phyloP scores from a whole-genome alignment of 371 early-diverging fungal genomes.

The Syncephalastrum sp. region DNA sequence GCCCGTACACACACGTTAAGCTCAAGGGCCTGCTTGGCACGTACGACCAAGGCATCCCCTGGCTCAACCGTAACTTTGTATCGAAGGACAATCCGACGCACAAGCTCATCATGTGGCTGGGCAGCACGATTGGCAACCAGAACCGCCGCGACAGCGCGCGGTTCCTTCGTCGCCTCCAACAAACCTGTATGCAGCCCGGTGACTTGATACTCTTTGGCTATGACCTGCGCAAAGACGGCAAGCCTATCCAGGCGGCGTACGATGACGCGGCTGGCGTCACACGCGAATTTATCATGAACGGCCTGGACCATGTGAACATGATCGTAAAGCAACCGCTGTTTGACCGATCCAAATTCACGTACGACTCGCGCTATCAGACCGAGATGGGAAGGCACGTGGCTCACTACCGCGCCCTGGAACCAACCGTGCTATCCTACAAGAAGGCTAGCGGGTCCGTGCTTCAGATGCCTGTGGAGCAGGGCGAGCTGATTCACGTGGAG shows the following conservation, averaged over 20 bases:
- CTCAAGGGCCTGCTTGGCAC: slow-evolving; percentile 86
- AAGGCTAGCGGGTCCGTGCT: slow-evolving; percentile 21
- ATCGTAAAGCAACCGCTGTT: slow-evolving; percentile 63
- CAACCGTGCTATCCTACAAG: slow-evolving; percentile 49
- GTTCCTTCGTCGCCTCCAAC: slow-evolving; percentile 39
- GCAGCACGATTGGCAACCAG: slow-evolving; percentile 86
- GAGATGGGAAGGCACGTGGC: slow-evolving; percentile 80
- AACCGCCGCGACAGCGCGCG: slow-evolving; percentile 57
- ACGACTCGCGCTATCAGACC: slow-evolving; percentile 72
- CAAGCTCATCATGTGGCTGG: slow-evolving; percentile 84
- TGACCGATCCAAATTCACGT: slow-evolving; percentile 63
- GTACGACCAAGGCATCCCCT: slow-evolving; percentile 80
- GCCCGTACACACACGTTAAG: slow-evolving; percentile 51
- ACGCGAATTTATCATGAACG: slow-evolving; percentile 83
- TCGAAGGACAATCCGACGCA: slow-evolving; percentile 32
- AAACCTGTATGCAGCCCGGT: slow-evolving; percentile 55
- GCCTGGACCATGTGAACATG: slow-evolving; percentile 72
- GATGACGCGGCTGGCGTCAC: slow-evolving; percentile 81
- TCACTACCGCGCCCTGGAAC: slow-evolving; percentile 61
- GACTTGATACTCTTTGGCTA: slow-evolving; percentile 82
- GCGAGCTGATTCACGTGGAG: slow-evolving; percentile 87
- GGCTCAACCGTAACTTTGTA: slow-evolving; percentile 49
- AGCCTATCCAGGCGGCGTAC: slow-evolving; percentile 76
- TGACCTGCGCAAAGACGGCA: slow-evolving; percentile 75
- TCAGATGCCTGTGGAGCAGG: slow-evolving; percentile 49